Conservation (phyloP, 164 flowering plant species). For the Protea cynaroides region DNA sequence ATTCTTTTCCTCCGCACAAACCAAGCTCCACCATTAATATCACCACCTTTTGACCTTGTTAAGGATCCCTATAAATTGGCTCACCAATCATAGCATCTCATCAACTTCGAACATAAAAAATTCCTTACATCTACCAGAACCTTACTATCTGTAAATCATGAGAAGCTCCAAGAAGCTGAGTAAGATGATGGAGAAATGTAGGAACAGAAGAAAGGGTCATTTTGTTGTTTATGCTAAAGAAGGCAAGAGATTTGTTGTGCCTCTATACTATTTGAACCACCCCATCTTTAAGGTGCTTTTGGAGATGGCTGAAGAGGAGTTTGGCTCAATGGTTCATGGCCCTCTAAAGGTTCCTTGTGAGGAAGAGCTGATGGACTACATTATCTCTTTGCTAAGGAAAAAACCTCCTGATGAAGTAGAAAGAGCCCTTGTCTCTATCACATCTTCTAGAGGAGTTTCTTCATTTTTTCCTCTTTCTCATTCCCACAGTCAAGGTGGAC, state of each 20-base stretch:
- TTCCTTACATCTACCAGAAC: neutral
- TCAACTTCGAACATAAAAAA: neutral
- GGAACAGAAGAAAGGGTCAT: constrained; percentile 27
- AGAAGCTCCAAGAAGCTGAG: constrained; percentile 25
- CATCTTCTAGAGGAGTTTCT: no score
- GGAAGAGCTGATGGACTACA: constrained; percentile 33
- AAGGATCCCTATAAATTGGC: no score
- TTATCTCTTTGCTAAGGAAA: constrained; percentile 26
- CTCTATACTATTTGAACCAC: constrained; percentile 30
- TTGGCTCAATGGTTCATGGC: constrained; percentile 26
- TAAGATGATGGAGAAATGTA: constrained; percentile 31
- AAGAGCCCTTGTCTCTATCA: no score
- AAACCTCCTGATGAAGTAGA: constrained; percentile 21
- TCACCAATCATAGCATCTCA: no score
- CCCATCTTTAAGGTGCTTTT: constrained; percentile 38
- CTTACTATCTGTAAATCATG: constrained; percentile 5
- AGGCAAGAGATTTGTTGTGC: constrained; percentile 38
- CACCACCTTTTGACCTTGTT: no score
- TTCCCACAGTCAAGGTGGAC: no score
- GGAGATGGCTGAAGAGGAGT: constrained; percentile 52
- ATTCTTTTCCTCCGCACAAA: no score
- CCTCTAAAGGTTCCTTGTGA: constrained; percentile 45
- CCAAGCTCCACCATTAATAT: no score
- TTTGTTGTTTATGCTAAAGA: constrained; percentile 42
- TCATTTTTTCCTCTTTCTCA: no score